Conservation (phyloP, 352 stramenopile genomes). For the Blastocystis sp. region DNA sequence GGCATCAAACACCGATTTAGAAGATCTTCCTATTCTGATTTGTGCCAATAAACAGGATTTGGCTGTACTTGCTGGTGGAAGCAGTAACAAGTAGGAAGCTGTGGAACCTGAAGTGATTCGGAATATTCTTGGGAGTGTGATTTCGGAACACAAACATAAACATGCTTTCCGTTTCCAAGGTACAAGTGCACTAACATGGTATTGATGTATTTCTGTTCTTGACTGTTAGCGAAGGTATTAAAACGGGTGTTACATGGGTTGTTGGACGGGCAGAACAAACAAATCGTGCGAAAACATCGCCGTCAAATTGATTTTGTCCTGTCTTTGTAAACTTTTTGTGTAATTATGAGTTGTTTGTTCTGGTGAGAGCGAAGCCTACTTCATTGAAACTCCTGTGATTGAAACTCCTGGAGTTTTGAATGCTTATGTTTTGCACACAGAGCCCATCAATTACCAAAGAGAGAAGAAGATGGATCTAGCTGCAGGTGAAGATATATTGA, state of each 20-base stretch:
- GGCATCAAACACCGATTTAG: slow-evolving; percentile 70
- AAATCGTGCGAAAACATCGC: slow-evolving; percentile 24
- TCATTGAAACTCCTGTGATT: slow-evolving; percentile 16
- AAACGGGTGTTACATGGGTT: slow-evolving; percentile 34
- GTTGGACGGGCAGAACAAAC: slow-evolving; percentile 49
- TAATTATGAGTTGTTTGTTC: neutral
- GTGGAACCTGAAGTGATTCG: slow-evolving; percentile 62
- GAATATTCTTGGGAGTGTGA: slow-evolving; percentile 49
- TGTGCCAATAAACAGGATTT: slow-evolving; percentile 78
- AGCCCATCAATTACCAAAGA: neutral
- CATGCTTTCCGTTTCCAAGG: slow-evolving; percentile 52
- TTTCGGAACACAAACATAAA: slow-evolving; percentile 55
- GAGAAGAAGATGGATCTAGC: slow-evolving; percentile 17
- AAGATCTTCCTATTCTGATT: slow-evolving; percentile 73
- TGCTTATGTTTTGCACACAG: neutral
- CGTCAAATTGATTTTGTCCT: slow-evolving; percentile 10
- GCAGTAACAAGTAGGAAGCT: slow-evolving; percentile 11
- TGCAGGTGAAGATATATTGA: slow-evolving; percentile 36
- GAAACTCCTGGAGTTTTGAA: slow-evolving; percentile 4
- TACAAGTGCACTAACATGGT: slow-evolving; percentile 57
- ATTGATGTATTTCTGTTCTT: neutral
- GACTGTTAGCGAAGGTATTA: slow-evolving; percentile 26
- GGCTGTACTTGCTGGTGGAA: neutral
- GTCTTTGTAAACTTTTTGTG: neutral
- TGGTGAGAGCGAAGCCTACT: neutral